Percentiles rank a stretch among this genome's conserved stretches.
Conservation (phyloP, 371 early-diverging fungal genomes). For the Parasitella parasitica region DNA sequence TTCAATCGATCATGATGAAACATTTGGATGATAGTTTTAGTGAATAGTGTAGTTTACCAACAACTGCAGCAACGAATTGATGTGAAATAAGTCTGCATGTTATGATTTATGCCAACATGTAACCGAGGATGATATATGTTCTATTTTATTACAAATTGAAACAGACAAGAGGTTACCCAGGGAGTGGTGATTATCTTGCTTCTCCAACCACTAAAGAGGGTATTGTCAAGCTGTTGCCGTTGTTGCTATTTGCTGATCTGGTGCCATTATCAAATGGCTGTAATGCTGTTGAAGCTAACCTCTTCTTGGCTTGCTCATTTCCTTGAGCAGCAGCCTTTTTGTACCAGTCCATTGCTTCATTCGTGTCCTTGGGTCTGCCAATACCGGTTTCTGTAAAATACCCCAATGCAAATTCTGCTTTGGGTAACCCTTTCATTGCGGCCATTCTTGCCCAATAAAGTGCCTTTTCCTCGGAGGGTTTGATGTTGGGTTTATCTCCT, state of each 20-base stretch:
- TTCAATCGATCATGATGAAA: no score
- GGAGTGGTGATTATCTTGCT: background rate
- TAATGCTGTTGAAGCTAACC: background rate
- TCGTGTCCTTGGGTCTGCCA: constrained; percentile 61
- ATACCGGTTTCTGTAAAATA: constrained; percentile 83
- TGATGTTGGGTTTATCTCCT: constrained; percentile 64
- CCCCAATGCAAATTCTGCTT: constrained; percentile 86
- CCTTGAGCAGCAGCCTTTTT: constrained; percentile 76
- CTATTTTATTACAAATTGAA: background rate
- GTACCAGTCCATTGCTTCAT: constrained; percentile 78
- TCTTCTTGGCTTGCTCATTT: constrained; percentile 62
- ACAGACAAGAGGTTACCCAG: background rate
- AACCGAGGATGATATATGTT: no score
- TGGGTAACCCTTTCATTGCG: constrained; percentile 77
- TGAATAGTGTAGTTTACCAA: no score
- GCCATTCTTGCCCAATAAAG: constrained; percentile 82
- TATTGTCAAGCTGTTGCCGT: background rate
- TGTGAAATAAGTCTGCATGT: no score
- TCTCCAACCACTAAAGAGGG: constrained; percentile 3
- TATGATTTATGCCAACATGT: no score
- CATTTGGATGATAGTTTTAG: no score
- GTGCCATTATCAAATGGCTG: background rate
- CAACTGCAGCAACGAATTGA: no score
- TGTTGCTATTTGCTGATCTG: background rate
- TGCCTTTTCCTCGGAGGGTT: constrained; percentile 78